Evolutionary conservation across 371 early-diverging fungal species (phyloP), one percentile per base, ranked within the genome.

Genomic region (Mortierella sp.): DNA sequence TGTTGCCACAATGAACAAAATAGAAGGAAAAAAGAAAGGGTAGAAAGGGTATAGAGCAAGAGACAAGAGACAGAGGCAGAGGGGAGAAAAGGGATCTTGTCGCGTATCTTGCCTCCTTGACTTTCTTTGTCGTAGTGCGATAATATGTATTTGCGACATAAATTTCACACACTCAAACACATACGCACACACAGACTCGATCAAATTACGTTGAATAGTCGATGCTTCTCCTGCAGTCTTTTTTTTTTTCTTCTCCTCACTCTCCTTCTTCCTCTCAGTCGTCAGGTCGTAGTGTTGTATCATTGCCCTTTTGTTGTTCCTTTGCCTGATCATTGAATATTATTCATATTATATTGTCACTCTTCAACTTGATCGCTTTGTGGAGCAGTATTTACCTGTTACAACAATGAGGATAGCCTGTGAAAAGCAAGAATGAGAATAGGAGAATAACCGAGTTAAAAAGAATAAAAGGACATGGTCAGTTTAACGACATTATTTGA

Each of bases 341-440:
- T 20, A 49, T 20, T 43, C 43, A 8, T 4, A 20, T 20, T 20
- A 49, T 49, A 30, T 11, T 57, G 32, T 22, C 57, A 57, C 32
- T 20, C 9, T 24, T 28, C 10, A 57, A 57, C 57, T 11, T 57
- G 26, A 26, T 57, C 32, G 11, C 24, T 57, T 57, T 28, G 28
- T 28, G 28, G 24, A 57, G 51, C 0, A 3, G 18, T 49, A 52
- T 51, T 70, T 88, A 94, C 95, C 95, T 68, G 95, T 94, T 3
- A 95, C 92, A 45, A 96, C 96, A 87, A 96, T 95, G 11, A 94
- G 69, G 70, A 95, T 95, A 26, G 96, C 95, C 95, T 94, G 77
- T 32, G 18, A 66, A 57, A n/a, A n/a, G n/a, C n/a, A n/a, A n/a
- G n/a, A n/a, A n/a, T n/a, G n/a, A n/a, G n/a, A n/a, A n/a, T n/a